Evolutionary conservation across 129 eudicot species (phyloP).

Genomic region (Helianthus tuberosus): DNA sequence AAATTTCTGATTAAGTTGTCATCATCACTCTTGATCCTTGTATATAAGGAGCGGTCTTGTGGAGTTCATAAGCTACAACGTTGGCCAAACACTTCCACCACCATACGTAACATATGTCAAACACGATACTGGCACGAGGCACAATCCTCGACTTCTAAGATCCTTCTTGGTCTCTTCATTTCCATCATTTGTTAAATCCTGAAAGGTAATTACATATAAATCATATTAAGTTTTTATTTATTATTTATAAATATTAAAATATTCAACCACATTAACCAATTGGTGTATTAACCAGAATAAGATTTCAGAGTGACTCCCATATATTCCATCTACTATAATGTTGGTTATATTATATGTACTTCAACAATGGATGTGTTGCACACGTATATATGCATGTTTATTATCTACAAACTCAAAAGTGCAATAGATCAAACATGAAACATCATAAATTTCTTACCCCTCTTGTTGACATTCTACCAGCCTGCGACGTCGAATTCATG

Average conservation of each 20-base stretch:
- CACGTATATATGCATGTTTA: not conserved
- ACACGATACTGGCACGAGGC: constrained; percentile 80
- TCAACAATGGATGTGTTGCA: not conserved
- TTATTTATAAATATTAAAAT: not conserved
- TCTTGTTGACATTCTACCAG: constrained; percentile 37
- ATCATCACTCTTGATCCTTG: constrained; percentile 13
- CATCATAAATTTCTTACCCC: constrained; percentile 53
- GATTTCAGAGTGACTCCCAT: not conserved
- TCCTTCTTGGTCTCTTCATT: constrained; percentile 51
- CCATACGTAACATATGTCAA: constrained; percentile 72
- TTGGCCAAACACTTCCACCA: constrained; percentile 77
- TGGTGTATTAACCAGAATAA: not conserved
- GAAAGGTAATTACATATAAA: constrained; percentile 15
- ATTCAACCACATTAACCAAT: not conserved
- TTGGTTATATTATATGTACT: not conserved
- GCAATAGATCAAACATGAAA: not conserved
- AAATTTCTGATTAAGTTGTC: constrained; percentile 16
- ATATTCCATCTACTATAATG: not conserved
- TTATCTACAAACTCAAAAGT: not conserved
- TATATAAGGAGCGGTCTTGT: constrained; percentile 6
- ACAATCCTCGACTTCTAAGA: constrained; percentile 83
- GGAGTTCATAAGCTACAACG: constrained; percentile 34
- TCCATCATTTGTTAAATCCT: constrained; percentile 41
- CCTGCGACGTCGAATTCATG: constrained; percentile 74
- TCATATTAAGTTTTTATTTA: not conserved